A percentile compares a stretch with the other conserved stretches of the same genome.
Conservation (phyloP, 1,284 basidiomycete species). For the Fistulinella staudtii region DNA sequence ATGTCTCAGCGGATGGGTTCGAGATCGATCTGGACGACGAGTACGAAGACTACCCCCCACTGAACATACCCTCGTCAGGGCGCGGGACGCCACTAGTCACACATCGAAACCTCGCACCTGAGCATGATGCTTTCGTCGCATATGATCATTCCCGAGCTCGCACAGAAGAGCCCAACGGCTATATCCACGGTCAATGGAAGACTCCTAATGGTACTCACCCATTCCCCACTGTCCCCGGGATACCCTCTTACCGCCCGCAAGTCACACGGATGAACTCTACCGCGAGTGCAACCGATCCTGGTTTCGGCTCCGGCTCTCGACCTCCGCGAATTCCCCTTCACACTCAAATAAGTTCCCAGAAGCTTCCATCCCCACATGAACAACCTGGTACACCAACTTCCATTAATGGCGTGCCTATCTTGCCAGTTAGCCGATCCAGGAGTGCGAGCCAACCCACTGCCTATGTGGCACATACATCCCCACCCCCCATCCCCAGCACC, state of each 20-base stretch:
- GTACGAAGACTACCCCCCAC: slow-evolving; percentile 64
- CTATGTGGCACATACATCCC: slow-evolving; percentile 54
- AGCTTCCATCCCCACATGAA: slow-evolving; percentile 54
- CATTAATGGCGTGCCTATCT: slow-evolving; percentile 21
- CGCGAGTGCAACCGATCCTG: slow-evolving; percentile 47
- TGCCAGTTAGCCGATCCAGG: slow-evolving; percentile 52
- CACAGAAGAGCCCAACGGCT: slow-evolving; percentile 68
- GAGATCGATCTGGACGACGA: slow-evolving; percentile 69
- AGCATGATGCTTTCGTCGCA: slow-evolving; percentile 44
- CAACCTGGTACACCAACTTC: slow-evolving; percentile 29
- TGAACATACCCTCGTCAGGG: slow-evolving; percentile 53
- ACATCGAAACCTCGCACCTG: slow-evolving; percentile 54
- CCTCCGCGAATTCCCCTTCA: slow-evolving; percentile 50
- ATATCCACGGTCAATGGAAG: slow-evolving; percentile 65
- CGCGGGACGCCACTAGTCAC: slow-evolving; percentile 64
- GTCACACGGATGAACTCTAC: slow-evolving; percentile 47
- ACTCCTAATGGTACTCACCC: slow-evolving; percentile 33
- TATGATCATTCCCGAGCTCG: slow-evolving; percentile 62
- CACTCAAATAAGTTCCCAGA: slow-evolving; percentile 69
- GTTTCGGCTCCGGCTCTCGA: slow-evolving; percentile 43
- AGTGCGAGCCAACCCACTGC: slow-evolving; percentile 73
- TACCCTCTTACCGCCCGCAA: slow-evolving; percentile 37
- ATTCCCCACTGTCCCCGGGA: slow-evolving; percentile 20
- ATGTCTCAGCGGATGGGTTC: slow-evolving; percentile 63
- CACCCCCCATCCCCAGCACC: slow-evolving; percentile 56